Conservation (phyloP, 768 basidiomycete genomes). For the Lyophyllum decastes region DNA sequence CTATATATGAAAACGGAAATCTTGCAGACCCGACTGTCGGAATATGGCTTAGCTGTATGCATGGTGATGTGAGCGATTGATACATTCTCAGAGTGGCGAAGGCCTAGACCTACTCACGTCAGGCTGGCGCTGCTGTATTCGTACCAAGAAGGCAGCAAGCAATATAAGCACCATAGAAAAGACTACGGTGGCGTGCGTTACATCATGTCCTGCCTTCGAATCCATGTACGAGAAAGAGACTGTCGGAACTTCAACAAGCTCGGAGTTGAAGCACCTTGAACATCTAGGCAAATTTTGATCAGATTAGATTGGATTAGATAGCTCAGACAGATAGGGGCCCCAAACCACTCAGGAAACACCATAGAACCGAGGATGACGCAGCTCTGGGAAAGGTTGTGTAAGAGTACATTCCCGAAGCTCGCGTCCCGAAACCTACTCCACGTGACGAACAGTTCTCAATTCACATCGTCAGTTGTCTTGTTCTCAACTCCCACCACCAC, state of each 20-base stretch:
- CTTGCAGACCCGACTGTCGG: conserved; percentile 21
- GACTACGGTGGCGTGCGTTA: conserved; percentile 8
- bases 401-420: neutral
- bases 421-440: conserved; percentile 2
- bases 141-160: neutral
- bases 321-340: neutral
- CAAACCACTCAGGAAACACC: neutral
- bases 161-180: neutral
- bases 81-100: neutral
- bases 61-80: neutral
- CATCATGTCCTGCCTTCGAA: neutral
- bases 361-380: neutral
- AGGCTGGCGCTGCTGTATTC: neutral
- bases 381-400: neutral
- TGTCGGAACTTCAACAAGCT: too few relatives aligned
- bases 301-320: conserved; percentile 2
- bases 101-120: conserved; percentile 2
- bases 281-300: too few relatives aligned
- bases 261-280: neutral
- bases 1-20: conserved; percentile 22
- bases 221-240: neutral
- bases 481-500: neutral
- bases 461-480: neutral
- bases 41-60: conserved; percentile 25
- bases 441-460: conserved; percentile 10